These are phyloP conservation scores for Cylindrotheca fusiformis DNA, from an alignment of 108 stramenopile species.

Conservation along the genomic window DNA sequence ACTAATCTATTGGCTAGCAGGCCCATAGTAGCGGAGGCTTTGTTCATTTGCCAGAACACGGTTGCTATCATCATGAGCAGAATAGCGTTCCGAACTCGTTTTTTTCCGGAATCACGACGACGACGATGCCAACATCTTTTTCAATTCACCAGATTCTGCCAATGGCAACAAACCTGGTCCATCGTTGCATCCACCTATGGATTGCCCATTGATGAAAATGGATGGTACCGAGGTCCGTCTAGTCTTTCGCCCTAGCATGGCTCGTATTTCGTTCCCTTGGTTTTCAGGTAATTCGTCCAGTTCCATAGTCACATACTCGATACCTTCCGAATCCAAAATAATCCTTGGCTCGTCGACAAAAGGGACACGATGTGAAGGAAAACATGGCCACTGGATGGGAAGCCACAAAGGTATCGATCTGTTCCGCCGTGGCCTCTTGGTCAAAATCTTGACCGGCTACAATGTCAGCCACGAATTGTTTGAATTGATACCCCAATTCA, in stretches of 20 bases:
- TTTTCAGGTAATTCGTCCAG: conserved; percentile 58
- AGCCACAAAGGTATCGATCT: conserved; percentile 33
- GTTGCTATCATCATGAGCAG: too few species aligned
- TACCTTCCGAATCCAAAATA: conserved; percentile 46
- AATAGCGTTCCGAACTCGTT: too few species aligned
- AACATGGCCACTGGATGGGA: conserved; percentile 46
- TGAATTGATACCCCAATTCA: conserved; percentile 49
- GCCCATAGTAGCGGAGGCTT: too few species aligned
- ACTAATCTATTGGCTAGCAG: too few species aligned
- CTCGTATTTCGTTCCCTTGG: conserved; percentile 59
- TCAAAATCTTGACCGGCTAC: conserved; percentile 63
- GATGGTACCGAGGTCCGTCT: conserved; percentile 64
- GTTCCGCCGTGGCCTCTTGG: conserved; percentile 15
- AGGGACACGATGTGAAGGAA: conserved; percentile 68
- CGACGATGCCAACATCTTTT: conserved; percentile 5
- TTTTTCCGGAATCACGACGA: too few species aligned
- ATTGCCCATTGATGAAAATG: conserved; percentile 56
- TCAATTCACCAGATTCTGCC: conserved; percentile 39
- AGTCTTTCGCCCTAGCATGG: conserved; percentile 47
- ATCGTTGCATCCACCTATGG: conserved; percentile 66
- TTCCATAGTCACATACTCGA: conserved; percentile 46
- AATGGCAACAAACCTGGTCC: conserved; percentile 65
- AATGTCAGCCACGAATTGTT: conserved; percentile 69
- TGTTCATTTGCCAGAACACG: too few species aligned
- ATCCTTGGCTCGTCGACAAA: conserved; percentile 69